Percentiles rank a stretch among this genome's conserved stretches.
Conservation (phyloP, 2,329 filamentous ascomycete genomes). For the Fusarium longipes region DNA sequence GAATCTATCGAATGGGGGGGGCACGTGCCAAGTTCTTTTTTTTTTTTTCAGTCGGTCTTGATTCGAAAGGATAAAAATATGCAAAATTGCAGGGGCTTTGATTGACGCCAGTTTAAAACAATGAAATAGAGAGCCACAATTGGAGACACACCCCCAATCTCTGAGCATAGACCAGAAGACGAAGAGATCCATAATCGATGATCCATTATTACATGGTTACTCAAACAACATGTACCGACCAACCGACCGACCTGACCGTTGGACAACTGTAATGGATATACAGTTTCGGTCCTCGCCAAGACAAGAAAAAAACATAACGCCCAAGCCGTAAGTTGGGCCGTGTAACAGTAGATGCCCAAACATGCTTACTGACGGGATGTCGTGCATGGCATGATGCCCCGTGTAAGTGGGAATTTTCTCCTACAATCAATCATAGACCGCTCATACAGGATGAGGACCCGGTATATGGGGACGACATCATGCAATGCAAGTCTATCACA, state of each 20-base stretch:
- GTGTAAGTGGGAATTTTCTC: slow-evolving; percentile 7
- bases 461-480: slow-evolving; percentile 10
- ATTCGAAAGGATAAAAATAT: slow-evolving; percentile 19
- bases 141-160: slow-evolving; percentile 18
- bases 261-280: slow-evolving; percentile 23
- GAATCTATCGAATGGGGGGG: slow-evolving; percentile 26
- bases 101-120: slow-evolving; percentile 3
- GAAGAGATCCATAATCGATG: neutral
- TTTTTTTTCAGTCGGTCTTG: neutral
- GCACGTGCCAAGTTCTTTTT: slow-evolving; percentile 28
- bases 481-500: slow-evolving; percentile 1
- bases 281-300: slow-evolving; percentile 28
- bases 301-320: slow-evolving; percentile 17
- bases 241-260: slow-evolving; percentile 13
- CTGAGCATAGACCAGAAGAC: slow-evolving; percentile 7
- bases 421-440: slow-evolving; percentile 13
- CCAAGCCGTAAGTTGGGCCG: slow-evolving; percentile 41
- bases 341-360: slow-evolving; percentile 32
- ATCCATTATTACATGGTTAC: slow-evolving; percentile 3
- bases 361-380: slow-evolving; percentile 40
- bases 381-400: slow-evolving; percentile 34
- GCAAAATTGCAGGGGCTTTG: slow-evolving; percentile 21
- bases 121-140: slow-evolving; percentile 8
- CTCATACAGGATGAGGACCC: slow-evolving; percentile 15
- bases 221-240: slow-evolving; percentile 30